Percentiles rank a stretch among this genome's conserved stretches.
Evolutionary conservation across 768 basidiomycete species (phyloP).

Genomic region (Mycena leptocephala): DNA sequence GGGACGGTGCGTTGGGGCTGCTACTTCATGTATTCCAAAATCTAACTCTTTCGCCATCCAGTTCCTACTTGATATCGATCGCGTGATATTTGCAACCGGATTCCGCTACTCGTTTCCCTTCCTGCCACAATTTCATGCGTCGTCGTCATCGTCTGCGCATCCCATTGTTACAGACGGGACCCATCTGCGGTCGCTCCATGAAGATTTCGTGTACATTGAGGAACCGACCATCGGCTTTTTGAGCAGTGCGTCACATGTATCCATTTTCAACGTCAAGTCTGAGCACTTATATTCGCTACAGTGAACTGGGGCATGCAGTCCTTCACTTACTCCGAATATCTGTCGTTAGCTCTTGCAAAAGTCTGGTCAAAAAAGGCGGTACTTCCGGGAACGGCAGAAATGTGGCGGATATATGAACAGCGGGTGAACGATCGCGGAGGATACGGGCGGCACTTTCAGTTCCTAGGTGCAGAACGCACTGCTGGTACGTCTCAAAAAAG

Average conservation of each 20-base stretch:
- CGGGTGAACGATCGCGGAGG: slow-evolving; percentile 51
- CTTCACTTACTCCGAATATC: slow-evolving; percentile 56
- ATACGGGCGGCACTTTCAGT: slow-evolving; percentile 56
- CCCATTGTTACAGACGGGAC: slow-evolving; percentile 47
- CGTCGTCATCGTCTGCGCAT: slow-evolving; percentile 23
- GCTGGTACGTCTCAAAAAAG: slow-evolving; percentile 28
- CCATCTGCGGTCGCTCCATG: slow-evolving; percentile 46
- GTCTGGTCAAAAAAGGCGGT: slow-evolving; percentile 56
- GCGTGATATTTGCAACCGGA: slow-evolving; percentile 50
- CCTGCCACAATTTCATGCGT: slow-evolving; percentile 47
- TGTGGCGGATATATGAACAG: slow-evolving; percentile 53
- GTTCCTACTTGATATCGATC: slow-evolving; percentile 43
- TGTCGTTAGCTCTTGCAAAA: slow-evolving; percentile 54
- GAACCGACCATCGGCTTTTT: slow-evolving; percentile 50
- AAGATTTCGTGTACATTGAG: slow-evolving; percentile 50
- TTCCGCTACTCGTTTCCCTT: slow-evolving; percentile 52
- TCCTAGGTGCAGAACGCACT: slow-evolving; percentile 49
- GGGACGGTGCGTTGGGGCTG: slow-evolving; percentile 40
- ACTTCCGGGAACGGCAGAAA: slow-evolving; percentile 48
- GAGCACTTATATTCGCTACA: slow-evolving; percentile 18
- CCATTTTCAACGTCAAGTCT: background rate
- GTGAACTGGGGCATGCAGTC: slow-evolving; percentile 59
- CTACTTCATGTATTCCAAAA: background rate
- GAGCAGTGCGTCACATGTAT: slow-evolving; percentile 20
- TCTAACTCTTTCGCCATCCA: slow-evolving; percentile 35